A percentile compares a stretch with the other conserved stretches of the same genome.
Conservation (phyloP, 768 basidiomycete genomes). For the Russula vinacea region DNA sequence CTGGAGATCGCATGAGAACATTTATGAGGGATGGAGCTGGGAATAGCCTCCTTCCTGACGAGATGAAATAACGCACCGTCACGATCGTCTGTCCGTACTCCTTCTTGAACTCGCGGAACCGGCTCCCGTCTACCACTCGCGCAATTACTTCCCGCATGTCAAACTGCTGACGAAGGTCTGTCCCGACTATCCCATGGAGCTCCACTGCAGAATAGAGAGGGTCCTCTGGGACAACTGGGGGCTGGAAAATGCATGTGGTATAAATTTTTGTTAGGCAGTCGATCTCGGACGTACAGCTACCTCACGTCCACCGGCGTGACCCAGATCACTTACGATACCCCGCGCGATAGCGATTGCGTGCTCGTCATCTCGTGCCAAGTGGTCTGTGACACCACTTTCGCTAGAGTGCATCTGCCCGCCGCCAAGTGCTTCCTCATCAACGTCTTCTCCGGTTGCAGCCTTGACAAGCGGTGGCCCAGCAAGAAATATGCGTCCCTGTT, state of each 20-base stretch:
- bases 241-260: slow-evolving; percentile 37
- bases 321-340: slow-evolving; percentile 73
- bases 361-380: slow-evolving; percentile 80
- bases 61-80: slow-evolving; percentile 52
- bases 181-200: slow-evolving; percentile 87
- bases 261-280: slow-evolving; percentile 14
- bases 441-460: slow-evolving; percentile 89
- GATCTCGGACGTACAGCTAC: slow-evolving; percentile 44
- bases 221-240: slow-evolving; percentile 56
- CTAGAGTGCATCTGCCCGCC: slow-evolving; percentile 89
- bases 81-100: slow-evolving; percentile 91
- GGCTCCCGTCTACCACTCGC: slow-evolving; percentile 85
- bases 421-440: slow-evolving; percentile 90
- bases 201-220: slow-evolving; percentile 80
- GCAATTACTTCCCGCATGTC: slow-evolving; percentile 95
- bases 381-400: slow-evolving; percentile 89
- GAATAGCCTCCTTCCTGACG: not conserved
- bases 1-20: slow-evolving; percentile 38
- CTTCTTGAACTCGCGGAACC: slow-evolving; percentile 93
- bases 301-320: slow-evolving; percentile 53
- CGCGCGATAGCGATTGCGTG: slow-evolving; percentile 80
- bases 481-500: slow-evolving; percentile 91
- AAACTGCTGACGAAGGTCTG: slow-evolving; percentile 82
- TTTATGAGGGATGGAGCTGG: not conserved
- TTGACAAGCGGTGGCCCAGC: slow-evolving; percentile 94